phyloP scores from a whole-genome alignment of 2,329 filamentous ascomycete species.

The Fusarium sp. region DNA sequence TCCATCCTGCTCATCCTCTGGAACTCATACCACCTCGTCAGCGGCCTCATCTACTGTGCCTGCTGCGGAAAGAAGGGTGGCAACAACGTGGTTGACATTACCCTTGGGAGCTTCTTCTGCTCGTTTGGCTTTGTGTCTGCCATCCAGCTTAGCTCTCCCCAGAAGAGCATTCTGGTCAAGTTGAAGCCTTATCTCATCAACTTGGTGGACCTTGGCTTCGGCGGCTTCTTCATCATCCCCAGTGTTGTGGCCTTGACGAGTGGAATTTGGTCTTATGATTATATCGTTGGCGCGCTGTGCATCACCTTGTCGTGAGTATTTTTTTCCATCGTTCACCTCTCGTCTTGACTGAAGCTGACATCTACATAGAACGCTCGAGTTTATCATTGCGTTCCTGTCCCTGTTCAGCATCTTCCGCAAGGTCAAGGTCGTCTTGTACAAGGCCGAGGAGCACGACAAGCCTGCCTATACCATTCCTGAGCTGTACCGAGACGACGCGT shows the following conservation, averaged over 20 bases:
- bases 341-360: neutral
- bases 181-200: constrained; percentile 23
- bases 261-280: constrained; percentile 1
- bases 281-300: constrained; percentile 13
- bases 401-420: constrained; percentile 34
- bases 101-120: constrained; percentile 37
- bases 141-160: neutral
- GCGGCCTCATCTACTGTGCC: constrained; percentile 9
- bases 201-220: constrained; percentile 32
- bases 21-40: constrained; percentile 19
- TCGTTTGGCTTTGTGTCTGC: constrained; percentile 15
- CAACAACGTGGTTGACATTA: constrained; percentile 33
- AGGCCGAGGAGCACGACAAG: constrained; percentile 27
- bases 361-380: constrained; percentile 23
- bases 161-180: neutral
- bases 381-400: constrained; percentile 23
- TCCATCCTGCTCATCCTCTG: constrained; percentile 24
- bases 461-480: constrained; percentile 20
- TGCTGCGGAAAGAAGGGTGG: constrained; percentile 1
- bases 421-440: constrained; percentile 32
- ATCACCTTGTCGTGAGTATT: constrained; percentile 36
- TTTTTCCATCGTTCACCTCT: neutral
- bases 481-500: constrained; percentile 32
- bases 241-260: constrained; percentile 19
- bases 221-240: constrained; percentile 31